Evolutionary conservation across 148 eudicot species (phyloP).

Genomic region (Arbutus unedo): DNA sequence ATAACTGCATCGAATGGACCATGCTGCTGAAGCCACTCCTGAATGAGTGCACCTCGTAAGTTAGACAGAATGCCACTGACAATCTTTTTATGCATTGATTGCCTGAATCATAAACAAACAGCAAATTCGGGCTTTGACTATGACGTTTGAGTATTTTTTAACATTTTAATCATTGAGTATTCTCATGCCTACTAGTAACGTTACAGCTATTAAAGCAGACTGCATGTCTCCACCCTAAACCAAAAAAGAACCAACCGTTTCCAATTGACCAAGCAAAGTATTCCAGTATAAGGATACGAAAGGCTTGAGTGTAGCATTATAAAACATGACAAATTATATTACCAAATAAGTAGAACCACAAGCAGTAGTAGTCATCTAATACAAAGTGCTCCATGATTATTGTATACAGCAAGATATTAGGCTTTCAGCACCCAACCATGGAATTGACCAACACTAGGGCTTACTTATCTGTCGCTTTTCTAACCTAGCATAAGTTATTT

Average conservation of each 20-base stretch:
- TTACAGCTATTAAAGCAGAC: background rate
- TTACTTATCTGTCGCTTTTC: background rate
- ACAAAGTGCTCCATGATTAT: background rate
- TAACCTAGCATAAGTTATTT: background rate
- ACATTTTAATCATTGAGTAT: background rate
- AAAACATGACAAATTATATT: background rate
- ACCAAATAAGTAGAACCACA: background rate
- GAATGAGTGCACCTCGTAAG: constrained; percentile 27
- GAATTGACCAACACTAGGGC: background rate
- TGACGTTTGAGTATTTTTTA: constrained; percentile 1
- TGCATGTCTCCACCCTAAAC: background rate
- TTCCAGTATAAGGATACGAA: background rate
- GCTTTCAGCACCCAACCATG: background rate
- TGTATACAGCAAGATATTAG: background rate
- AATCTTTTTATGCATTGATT: constrained; percentile 16
- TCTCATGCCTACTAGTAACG: background rate
- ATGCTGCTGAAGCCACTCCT: constrained; percentile 80
- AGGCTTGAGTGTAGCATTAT: background rate
- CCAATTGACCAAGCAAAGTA: background rate
- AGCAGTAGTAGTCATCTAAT: background rate
- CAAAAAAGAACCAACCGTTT: background rate
- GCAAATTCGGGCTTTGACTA: constrained; percentile 1
- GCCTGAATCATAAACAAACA: constrained; percentile 25
- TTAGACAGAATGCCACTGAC: constrained; percentile 25
- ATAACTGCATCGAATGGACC: constrained; percentile 97